These are phyloP conservation scores for Fusarium poae DNA, from an alignment of 2,329 filamentous ascomycete species.

Conservation along the genomic window DNA sequence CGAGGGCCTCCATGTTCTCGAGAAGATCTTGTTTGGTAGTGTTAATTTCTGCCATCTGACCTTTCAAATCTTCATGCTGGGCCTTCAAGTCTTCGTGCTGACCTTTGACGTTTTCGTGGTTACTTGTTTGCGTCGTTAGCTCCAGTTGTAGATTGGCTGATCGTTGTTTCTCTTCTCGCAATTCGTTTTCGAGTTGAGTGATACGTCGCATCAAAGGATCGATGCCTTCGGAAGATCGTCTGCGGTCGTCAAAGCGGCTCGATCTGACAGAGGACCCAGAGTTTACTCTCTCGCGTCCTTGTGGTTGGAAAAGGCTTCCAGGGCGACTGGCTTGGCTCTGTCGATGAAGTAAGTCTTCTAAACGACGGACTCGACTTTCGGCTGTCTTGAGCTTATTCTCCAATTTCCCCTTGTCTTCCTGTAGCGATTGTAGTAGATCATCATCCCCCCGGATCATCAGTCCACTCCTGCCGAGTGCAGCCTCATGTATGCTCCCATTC, in stretches of 20 bases:
- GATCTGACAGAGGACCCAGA: slow-evolving; percentile 64
- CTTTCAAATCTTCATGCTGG: slow-evolving; percentile 69
- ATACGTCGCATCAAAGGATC: slow-evolving; percentile 64
- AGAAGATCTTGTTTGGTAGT: slow-evolving; percentile 95
- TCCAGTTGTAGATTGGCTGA: slow-evolving; percentile 78
- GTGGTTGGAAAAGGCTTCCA: slow-evolving; percentile 67
- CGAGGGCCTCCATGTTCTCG: slow-evolving; percentile 92
- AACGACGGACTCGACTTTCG: slow-evolving; percentile 87
- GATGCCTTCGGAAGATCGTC: slow-evolving; percentile 61
- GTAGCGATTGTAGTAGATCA: slow-evolving; percentile 80
- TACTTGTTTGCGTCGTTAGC: slow-evolving; percentile 67
- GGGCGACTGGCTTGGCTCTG: slow-evolving; percentile 73
- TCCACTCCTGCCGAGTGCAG: slow-evolving; percentile 86
- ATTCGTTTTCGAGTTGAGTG: slow-evolving; percentile 80
- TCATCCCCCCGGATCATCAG: slow-evolving; percentile 89
- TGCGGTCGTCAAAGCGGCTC: slow-evolving; percentile 59
- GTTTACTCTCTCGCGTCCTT: slow-evolving; percentile 63
- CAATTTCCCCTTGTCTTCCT: slow-evolving; percentile 82
- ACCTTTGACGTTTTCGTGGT: slow-evolving; percentile 72
- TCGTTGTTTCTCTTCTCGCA: slow-evolving; percentile 78
- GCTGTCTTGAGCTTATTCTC: slow-evolving; percentile 84
- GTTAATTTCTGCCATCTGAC: slow-evolving; percentile 84
- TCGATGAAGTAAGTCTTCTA: slow-evolving; percentile 92
- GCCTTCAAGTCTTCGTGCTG: slow-evolving; percentile 65
- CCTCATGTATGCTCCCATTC: slow-evolving; percentile 93